These are phyloP conservation scores for Deinandra increscens DNA, from an alignment of 129 eudicot species.

Conservation along the genomic window DNA sequence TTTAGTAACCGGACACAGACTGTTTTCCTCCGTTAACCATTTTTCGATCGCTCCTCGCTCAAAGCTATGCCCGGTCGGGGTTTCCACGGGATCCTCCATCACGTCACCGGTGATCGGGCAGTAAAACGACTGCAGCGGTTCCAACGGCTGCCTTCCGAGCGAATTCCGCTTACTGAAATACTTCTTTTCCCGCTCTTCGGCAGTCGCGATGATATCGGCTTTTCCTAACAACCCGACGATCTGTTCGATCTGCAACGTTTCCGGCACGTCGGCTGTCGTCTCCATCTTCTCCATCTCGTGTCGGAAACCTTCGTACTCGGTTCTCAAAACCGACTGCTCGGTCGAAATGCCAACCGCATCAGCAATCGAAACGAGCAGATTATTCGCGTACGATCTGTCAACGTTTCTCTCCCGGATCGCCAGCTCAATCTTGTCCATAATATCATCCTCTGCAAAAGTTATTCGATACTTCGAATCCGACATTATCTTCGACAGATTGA, in stretches of 20 bases:
- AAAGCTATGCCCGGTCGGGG: slow-evolving; percentile 42
- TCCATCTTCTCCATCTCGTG: slow-evolving; percentile 33
- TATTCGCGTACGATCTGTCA: slow-evolving; percentile 38
- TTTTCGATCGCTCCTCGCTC: slow-evolving; percentile 46
- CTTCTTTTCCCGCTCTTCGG: slow-evolving; percentile 41
- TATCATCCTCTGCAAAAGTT: slow-evolving; percentile 35
- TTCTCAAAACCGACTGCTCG: slow-evolving; percentile 35
- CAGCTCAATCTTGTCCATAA: slow-evolving; percentile 32
- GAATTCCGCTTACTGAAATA: slow-evolving; percentile 47
- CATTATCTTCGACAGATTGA: slow-evolving; percentile 36
- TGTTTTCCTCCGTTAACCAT: slow-evolving; percentile 47
- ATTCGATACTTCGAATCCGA: slow-evolving; percentile 28
- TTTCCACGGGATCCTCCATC: slow-evolving; percentile 56
- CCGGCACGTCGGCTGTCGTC: slow-evolving; percentile 24
- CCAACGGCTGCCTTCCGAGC: slow-evolving; percentile 41
- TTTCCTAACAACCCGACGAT: slow-evolving; percentile 37
- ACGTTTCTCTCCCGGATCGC: slow-evolving; percentile 42
- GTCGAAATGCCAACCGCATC: slow-evolving; percentile 36
- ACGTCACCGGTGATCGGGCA: slow-evolving; percentile 52
- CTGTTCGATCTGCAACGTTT: slow-evolving; percentile 38
- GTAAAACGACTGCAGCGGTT: slow-evolving; percentile 48
- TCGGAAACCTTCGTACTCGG: slow-evolving; percentile 41
- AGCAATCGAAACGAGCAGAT: slow-evolving; percentile 35
- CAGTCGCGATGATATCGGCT: slow-evolving; percentile 41
- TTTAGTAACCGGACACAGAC: slow-evolving; percentile 48